phyloP scores from a whole-genome alignment of 768 basidiomycete genomes.

The Rubroboletus pulcherrimus region DNA sequence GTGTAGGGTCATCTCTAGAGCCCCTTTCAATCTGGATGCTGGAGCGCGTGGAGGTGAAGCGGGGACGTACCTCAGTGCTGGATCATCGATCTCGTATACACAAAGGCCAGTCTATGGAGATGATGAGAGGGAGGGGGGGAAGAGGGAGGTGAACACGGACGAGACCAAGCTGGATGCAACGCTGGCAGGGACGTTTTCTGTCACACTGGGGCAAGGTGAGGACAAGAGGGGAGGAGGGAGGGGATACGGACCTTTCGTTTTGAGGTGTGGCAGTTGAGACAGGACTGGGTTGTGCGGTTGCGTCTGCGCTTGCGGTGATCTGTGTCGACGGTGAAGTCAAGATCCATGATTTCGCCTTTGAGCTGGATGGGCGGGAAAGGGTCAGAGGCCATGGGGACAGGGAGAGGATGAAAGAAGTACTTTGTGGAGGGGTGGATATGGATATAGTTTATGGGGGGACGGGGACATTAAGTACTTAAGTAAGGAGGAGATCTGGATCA shows the following conservation, averaged over 20 bases:
- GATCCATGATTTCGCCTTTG: constrained; percentile 75
- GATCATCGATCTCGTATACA: constrained; percentile 93
- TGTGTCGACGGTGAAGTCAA: constrained; percentile 68
- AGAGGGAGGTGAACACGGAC: constrained; percentile 37
- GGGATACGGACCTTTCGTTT: constrained; percentile 72
- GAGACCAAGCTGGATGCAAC: constrained; percentile 86
- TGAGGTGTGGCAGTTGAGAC: constrained; percentile 87
- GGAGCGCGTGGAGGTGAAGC: neutral
- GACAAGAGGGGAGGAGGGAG: neutral
- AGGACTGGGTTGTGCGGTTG: constrained; percentile 88
- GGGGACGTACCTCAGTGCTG: constrained; percentile 59
- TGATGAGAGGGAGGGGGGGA: constrained; percentile 2
- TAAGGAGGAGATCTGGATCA: constrained; percentile 45
- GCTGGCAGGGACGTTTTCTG: constrained; percentile 84
- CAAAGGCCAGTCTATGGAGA: constrained; percentile 77
- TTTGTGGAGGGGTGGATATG: constrained; percentile 50
- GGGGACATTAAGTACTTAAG: constrained; percentile 58
- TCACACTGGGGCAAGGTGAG: constrained; percentile 54
- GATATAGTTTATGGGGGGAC: constrained; percentile 38
- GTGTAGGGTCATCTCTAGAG: constrained; percentile 74
- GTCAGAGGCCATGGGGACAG: constrained; percentile 49
- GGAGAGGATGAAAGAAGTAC: constrained; percentile 34
- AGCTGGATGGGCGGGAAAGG: constrained; percentile 54
- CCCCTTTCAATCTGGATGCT: neutral
- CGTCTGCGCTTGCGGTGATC: constrained; percentile 81